These are phyloP conservation scores for Linanthus parryae DNA, from an alignment of 148 eudicot species.

Conservation along the genomic window DNA sequence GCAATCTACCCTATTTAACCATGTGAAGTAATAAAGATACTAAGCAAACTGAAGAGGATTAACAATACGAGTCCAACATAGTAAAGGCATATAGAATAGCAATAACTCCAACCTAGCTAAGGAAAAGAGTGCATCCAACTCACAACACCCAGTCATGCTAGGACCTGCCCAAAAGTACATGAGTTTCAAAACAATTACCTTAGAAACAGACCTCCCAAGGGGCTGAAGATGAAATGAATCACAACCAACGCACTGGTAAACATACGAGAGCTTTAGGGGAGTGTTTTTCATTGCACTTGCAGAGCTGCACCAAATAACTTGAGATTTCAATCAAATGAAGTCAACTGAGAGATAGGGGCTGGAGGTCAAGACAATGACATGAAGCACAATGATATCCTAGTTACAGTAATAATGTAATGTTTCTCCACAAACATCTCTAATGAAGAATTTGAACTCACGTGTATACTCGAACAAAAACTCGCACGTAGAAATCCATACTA, in stretches of 20 bases:
- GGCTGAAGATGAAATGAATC: slow-evolving; percentile 98
- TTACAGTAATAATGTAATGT: background rate
- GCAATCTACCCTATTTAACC: too few relatives aligned
- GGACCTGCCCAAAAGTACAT: too few relatives aligned
- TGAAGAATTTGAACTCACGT: slow-evolving; percentile 44
- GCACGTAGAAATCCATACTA: slow-evolving; percentile 83
- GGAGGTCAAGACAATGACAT: background rate
- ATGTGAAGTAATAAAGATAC: too few relatives aligned
- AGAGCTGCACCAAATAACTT: slow-evolving; percentile 48
- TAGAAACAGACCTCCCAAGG: slow-evolving; percentile 75
- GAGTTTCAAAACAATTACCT: slow-evolving; percentile 35
- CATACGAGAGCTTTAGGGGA: slow-evolving; percentile 88
- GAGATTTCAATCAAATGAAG: slow-evolving; percentile 9
- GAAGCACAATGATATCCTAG: background rate
- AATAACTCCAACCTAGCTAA: too few relatives aligned
- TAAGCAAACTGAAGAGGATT: too few relatives aligned
- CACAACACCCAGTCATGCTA: too few relatives aligned
- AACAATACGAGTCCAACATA: too few relatives aligned
- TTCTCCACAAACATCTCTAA: background rate
- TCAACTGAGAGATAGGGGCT: background rate
- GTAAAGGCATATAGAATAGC: too few relatives aligned
- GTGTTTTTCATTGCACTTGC: slow-evolving; percentile 97
- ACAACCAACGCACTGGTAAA: slow-evolving; percentile 91
- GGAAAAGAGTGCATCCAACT: too few relatives aligned
- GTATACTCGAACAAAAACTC: slow-evolving; percentile 92